Percentiles rank a stretch among this genome's conserved stretches.
These are phyloP conservation scores for Picochlorum costavermella DNA, from an alignment of 139 green algal species.

Conservation along the genomic window DNA sequence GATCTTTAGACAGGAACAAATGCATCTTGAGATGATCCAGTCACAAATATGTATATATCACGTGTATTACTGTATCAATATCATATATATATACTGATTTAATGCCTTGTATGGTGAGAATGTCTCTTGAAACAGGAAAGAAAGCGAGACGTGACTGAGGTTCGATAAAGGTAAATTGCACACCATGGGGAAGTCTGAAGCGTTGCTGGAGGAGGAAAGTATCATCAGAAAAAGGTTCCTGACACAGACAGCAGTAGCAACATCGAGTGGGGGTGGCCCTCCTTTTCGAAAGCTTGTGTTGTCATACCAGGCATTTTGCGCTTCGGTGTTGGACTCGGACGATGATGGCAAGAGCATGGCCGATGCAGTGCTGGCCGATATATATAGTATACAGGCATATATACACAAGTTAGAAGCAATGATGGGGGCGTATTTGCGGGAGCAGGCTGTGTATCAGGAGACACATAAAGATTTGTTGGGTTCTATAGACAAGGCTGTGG, in stretches of 20 bases:
- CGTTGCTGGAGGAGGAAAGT: conserved; percentile 22
- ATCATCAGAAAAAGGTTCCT: conserved; percentile 31
- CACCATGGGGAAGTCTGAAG: background rate
- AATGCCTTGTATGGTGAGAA: too few relatives aligned
- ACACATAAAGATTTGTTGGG: conserved; percentile 21
- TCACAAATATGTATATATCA: too few relatives aligned
- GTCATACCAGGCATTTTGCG: background rate
- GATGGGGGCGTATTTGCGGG: conserved; percentile 5
- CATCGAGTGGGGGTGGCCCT: conserved; percentile 6
- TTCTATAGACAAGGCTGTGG: conserved; percentile 16
- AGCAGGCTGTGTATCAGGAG: conserved; percentile 18
- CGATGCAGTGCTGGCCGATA: conserved; percentile 16
- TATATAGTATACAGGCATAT: conserved; percentile 23
- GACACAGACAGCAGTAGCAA: conserved; percentile 17
- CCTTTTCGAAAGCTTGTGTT: conserved; percentile 18
- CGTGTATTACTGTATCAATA: too few relatives aligned
- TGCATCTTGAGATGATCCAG: too few relatives aligned
- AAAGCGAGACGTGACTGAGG: too few relatives aligned
- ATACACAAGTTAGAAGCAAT: conserved; percentile 15
- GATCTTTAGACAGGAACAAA: too few relatives aligned
- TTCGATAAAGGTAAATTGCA: too few relatives aligned
- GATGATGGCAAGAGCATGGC: conserved; percentile 6
- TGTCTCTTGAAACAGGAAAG: too few relatives aligned
- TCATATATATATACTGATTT: too few relatives aligned
- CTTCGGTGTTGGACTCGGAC: background rate